Conservation (phyloP, 768 basidiomycete species). For the Mycena leptocephala region DNA sequence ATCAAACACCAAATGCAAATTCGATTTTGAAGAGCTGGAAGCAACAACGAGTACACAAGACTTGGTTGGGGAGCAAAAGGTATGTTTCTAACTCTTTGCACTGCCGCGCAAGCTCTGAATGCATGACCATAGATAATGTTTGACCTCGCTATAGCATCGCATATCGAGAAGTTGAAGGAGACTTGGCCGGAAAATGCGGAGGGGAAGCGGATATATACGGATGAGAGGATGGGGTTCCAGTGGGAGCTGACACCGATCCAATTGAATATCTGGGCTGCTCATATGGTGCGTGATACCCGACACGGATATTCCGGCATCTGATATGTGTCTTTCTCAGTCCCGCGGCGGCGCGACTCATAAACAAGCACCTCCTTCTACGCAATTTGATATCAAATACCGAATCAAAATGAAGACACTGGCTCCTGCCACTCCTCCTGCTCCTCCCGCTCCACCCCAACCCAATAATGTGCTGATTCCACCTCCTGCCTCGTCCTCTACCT, state of each 20-base stretch:
- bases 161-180: not conserved
- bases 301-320: not conserved
- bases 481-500: not conserved
- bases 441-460: not conserved
- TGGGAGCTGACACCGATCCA: not conserved
- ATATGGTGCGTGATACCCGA: not conserved
- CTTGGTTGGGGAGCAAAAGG: not conserved
- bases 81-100: not conserved
- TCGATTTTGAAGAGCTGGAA: not conserved
- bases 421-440: not conserved
- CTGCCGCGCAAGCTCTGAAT: not conserved
- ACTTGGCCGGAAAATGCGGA: not conserved
- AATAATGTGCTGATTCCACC: too few species aligned
- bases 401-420: not conserved
- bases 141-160: not conserved
- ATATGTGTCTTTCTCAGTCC: not conserved
- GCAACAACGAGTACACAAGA: not conserved
- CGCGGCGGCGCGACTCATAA: not conserved
- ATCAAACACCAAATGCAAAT: not conserved
- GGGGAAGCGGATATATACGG: not conserved
- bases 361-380: not conserved
- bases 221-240: not conserved
- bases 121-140: not conserved
- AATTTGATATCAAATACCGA: not conserved
- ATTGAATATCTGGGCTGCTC: not conserved